Evolutionary conservation across 768 basidiomycete species (phyloP).

Genomic region (Boletus eberwhitei): DNA sequence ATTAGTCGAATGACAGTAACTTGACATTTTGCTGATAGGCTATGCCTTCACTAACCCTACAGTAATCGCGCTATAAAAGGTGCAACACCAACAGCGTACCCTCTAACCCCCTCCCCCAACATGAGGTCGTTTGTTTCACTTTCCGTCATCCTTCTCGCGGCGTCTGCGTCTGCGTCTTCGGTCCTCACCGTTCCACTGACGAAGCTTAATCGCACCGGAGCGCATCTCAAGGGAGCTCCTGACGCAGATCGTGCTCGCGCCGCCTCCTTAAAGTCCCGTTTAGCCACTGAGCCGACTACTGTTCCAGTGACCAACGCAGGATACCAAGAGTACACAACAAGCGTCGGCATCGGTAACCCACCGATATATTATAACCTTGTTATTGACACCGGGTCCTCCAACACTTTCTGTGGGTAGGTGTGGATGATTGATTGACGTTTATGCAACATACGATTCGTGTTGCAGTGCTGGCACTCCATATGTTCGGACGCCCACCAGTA

Average conservation of each 20-base stretch:
- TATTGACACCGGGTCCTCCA: slow-evolving; percentile 34
- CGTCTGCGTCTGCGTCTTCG: slow-evolving; percentile 1
- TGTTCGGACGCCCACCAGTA: slow-evolving; percentile 20
- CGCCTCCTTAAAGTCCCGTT: neutral
- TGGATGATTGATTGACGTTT: neutral
- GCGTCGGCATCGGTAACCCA: slow-evolving; percentile 27
- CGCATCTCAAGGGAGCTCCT: slow-evolving; percentile 14
- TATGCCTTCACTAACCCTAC: neutral
- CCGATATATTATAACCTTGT: slow-evolving; percentile 28
- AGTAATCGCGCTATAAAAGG: slow-evolving; percentile 3
- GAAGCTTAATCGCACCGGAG: slow-evolving; percentile 11
- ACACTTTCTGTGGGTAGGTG: slow-evolving; percentile 27
- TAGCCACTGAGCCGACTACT: slow-evolving; percentile 1
- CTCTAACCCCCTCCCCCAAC: neutral
- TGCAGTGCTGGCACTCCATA: slow-evolving; percentile 21
- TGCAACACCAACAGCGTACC: neutral
- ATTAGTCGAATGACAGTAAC: too few relatives aligned
- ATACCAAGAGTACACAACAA: slow-evolving; percentile 23
- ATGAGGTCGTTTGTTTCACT: slow-evolving; percentile 14
- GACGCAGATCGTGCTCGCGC: slow-evolving; percentile 19
- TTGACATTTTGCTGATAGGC: too few relatives aligned
- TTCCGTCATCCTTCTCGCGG: slow-evolving; percentile 3
- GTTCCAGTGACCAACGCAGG: slow-evolving; percentile 16
- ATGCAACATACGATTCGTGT: neutral
- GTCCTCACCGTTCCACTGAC: slow-evolving; percentile 9